phyloP scores from a whole-genome alignment of 768 basidiomycete genomes.

The Naematelia encephala region DNA sequence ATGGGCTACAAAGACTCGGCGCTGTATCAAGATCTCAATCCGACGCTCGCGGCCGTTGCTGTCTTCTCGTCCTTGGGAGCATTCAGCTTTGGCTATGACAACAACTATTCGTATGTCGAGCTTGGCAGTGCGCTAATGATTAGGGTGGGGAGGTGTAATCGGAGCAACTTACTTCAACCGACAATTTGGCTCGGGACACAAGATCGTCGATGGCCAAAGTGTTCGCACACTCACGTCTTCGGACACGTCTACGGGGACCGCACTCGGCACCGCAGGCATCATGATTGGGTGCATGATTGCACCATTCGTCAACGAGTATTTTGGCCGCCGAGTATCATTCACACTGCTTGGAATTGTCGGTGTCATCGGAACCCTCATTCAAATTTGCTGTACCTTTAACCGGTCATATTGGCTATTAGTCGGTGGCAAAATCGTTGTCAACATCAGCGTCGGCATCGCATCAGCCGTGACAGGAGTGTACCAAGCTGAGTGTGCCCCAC shows the following conservation, averaged over 20 bases:
- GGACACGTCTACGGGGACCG: slow-evolving; percentile 8
- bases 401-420: slow-evolving; percentile 5
- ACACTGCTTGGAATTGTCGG: background rate
- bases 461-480: slow-evolving; percentile 8
- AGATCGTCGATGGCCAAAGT: slow-evolving; percentile 11
- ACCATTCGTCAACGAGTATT: background rate
- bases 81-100: slow-evolving; percentile 17
- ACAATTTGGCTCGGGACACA: slow-evolving; percentile 7
- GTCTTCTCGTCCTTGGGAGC: slow-evolving; percentile 15
- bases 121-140: too few relatives aligned
- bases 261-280: slow-evolving; percentile 17
- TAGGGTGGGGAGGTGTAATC: slow-evolving; percentile 13
- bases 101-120: too few relatives aligned
- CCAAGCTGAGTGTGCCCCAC: slow-evolving; percentile 9
- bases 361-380: background rate
- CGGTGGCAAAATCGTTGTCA: slow-evolving; percentile 9
- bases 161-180: slow-evolving; percentile 11
- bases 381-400: slow-evolving; percentile 5
- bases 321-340: background rate
- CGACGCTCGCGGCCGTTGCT: slow-evolving; percentile 5
- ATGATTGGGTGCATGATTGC: slow-evolving; percentile 17
- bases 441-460: slow-evolving; percentile 7
- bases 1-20: slow-evolving; percentile 13
- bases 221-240: background rate
- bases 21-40: slow-evolving; percentile 10